Evolutionary conservation across 768 basidiomycete genomes (phyloP).

Genomic region (Mrakia gelida): DNA sequence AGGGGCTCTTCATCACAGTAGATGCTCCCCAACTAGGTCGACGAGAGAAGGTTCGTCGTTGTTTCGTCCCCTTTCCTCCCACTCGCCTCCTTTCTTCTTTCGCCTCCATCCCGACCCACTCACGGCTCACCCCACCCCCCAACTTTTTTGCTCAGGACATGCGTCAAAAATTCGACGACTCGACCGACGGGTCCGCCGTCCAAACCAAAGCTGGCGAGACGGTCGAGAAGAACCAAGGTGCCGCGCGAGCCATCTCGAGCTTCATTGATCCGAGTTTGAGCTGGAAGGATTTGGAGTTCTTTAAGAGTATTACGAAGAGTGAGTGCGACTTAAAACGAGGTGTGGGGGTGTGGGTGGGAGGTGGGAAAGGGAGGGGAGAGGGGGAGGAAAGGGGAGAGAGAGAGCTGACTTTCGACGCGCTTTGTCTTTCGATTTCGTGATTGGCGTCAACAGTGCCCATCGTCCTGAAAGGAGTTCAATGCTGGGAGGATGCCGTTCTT

Average conservation of each 20-base stretch:
- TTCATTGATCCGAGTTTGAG: constrained; percentile 90
- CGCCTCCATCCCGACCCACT: too few relatives aligned
- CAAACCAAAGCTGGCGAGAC: constrained; percentile 48
- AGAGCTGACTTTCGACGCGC: not conserved
- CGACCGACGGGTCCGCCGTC: constrained; percentile 52
- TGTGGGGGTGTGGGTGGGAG: too few relatives aligned
- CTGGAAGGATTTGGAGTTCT: constrained; percentile 76
- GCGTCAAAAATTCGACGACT: constrained; percentile 88
- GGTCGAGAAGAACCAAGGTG: constrained; percentile 82
- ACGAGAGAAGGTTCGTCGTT: constrained; percentile 54
- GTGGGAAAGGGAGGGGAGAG: not conserved
- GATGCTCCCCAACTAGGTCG: constrained; percentile 95
- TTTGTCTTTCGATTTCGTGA: not conserved
- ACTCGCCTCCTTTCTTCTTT: not conserved
- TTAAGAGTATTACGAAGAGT: constrained; percentile 71
- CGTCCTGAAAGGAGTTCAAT: constrained; percentile 29
- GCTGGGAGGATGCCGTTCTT: constrained; percentile 36
- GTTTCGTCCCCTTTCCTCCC: not conserved
- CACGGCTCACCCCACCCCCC: not conserved
- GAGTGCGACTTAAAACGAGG: constrained; percentile 20
- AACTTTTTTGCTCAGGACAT: constrained; percentile 58
- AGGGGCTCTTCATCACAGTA: constrained; percentile 81
- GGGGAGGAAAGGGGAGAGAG: not conserved
- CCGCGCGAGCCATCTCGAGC: constrained; percentile 87
- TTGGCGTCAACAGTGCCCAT: constrained; percentile 58